Percentiles rank a stretch among this genome's conserved stretches.
These are phyloP conservation scores for Carex parvula DNA, from an alignment of 176 grass and related monocot species.

Conservation along the genomic window DNA sequence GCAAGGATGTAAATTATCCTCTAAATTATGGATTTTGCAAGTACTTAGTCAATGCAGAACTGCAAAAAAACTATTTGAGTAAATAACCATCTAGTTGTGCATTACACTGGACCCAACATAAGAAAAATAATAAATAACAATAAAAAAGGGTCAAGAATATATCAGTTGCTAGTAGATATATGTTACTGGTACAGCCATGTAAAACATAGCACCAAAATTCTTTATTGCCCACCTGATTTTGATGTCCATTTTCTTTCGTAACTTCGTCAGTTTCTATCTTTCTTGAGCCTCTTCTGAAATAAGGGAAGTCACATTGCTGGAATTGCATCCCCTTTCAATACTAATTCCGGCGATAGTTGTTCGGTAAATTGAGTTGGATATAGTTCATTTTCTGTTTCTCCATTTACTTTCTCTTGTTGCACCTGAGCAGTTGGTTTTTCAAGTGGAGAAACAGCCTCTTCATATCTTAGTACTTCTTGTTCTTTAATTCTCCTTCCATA, in stretches of 20 bases:
- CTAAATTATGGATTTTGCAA: neutral
- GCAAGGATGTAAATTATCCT: slow-evolving; percentile 1
- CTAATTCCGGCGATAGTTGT: neutral
- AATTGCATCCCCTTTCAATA: neutral
- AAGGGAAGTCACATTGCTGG: neutral
- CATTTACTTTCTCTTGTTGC: slow-evolving; percentile 10
- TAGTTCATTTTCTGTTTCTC: neutral
- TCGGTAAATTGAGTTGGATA: neutral
- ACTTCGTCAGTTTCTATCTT: slow-evolving; percentile 6
- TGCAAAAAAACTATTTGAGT: neutral
- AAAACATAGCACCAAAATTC: neutral
- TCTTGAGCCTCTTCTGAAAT: slow-evolving; percentile 2
- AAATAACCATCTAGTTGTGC: neutral
- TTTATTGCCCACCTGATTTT: neutral
- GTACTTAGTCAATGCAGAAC: neutral
- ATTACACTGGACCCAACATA: neutral
- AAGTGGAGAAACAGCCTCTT: neutral
- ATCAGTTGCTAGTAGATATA: neutral
- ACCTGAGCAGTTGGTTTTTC: neutral
- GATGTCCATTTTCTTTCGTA: neutral
- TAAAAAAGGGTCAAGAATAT: neutral
- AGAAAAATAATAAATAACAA: neutral
- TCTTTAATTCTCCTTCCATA: neutral
- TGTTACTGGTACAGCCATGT: neutral
- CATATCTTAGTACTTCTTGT: neutral